Conservation (phyloP, 2,329 filamentous ascomycete genomes). For the Ramularia collo-cygni region DNA sequence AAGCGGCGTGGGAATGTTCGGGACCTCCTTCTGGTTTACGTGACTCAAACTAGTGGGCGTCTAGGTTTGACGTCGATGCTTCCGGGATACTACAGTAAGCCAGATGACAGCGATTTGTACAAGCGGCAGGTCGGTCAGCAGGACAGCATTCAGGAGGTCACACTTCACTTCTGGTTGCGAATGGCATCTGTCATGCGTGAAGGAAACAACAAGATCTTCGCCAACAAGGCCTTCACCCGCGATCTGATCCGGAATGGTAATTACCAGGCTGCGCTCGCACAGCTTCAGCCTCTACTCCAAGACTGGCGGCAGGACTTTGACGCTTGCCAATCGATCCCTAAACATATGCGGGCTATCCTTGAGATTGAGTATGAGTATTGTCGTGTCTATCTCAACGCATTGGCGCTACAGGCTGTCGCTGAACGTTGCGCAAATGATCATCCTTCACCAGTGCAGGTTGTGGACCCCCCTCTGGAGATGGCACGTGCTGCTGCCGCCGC, state of each 20-base stretch:
- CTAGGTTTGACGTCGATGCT: slow-evolving; percentile 93
- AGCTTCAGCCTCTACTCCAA: slow-evolving; percentile 70
- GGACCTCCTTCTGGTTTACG: slow-evolving; percentile 79
- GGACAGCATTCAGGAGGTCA: slow-evolving; percentile 43
- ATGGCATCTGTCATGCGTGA: slow-evolving; percentile 89
- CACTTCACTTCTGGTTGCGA: slow-evolving; percentile 82
- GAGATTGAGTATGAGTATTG: slow-evolving; percentile 95
- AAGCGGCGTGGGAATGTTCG: slow-evolving; percentile 76
- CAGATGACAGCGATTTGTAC: slow-evolving; percentile 29
- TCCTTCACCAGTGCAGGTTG: slow-evolving; percentile 28
- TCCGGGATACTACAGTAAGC: slow-evolving; percentile 44
- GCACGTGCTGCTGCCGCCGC: slow-evolving; percentile 29
- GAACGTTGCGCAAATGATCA: slow-evolving; percentile 81
- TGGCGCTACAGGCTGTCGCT: slow-evolving; percentile 89
- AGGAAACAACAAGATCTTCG: slow-evolving; percentile 82
- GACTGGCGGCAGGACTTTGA: slow-evolving; percentile 81
- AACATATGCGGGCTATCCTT: slow-evolving; percentile 64
- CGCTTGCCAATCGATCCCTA: slow-evolving; percentile 48
- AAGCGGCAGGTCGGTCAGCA: slow-evolving; percentile 23
- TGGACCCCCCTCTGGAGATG: slow-evolving; percentile 24
- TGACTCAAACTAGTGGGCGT: slow-evolving; percentile 87
- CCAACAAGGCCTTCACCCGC: slow-evolving; percentile 78
- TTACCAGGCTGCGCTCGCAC: slow-evolving; percentile 73
- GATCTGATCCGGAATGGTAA: slow-evolving; percentile 79
- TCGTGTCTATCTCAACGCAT: slow-evolving; percentile 86